Base-by-base conservation (phyloP, 495 filamentous ascomycete genomes). In the Melanomma pulvis-pyrius region DNA sequence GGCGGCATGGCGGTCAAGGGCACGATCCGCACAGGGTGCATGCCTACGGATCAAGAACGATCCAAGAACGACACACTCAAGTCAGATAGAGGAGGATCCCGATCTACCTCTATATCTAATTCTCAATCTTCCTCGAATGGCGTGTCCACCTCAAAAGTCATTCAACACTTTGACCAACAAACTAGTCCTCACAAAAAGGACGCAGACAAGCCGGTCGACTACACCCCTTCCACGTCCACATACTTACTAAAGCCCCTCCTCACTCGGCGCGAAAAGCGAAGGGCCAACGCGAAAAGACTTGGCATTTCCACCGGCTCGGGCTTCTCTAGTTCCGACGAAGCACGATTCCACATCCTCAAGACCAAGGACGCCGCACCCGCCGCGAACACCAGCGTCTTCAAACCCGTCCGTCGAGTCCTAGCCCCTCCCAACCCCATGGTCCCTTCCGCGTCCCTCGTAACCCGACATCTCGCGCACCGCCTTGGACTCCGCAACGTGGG, bases 1-100 rank as follows among this genome's bases (percentile, higher is more conserved):
- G 72, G 75, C 11, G 76, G 76, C 11, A 59, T 76, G 39, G 75
- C 75, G 12, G 70, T 77, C 15, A 77, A 76, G 57, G 76, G 70
- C 44, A 75, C 61, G 21, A 61, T 70, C 13, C 48, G 59, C 24
- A 75, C 74, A 30, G 25, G 25, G 3, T 15, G 39, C n/a, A 44
- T 44, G n/a, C 39, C 39, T 2, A 44, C 39, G 2, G 13, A 6
- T 17, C 8, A 7, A n/a, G 39, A 44, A 7, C 32, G 32, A 13
- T 36, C 32, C 32, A 6, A 13, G 32, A 36, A 13, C 13, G 32
- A 13, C 32, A 36, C 32, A 13, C 32, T 6, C 32, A 36, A 36
- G 13, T 36, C 32, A 36, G 13, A 36, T 13, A 36, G 13, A 36
- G 6, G 32, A 36, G n/a, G n/a, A n/a, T n/a, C n/a, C n/a, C n/a